Conservation (phyloP, 2,329 filamentous ascomycete genomes). For the Pseudopithomyces chartarum region DNA sequence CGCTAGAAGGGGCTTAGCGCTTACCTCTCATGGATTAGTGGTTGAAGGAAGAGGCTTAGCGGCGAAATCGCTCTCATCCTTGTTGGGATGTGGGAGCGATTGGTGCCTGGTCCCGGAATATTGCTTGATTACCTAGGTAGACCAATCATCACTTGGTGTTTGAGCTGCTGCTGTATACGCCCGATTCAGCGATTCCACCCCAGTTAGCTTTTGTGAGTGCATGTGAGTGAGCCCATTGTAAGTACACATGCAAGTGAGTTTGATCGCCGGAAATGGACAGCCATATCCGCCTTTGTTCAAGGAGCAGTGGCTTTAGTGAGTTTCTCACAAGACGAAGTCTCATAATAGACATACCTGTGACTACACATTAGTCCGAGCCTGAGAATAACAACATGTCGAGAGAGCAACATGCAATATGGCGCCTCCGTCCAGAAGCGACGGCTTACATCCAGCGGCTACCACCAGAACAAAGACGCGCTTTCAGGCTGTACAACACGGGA, state of each 20-base stretch:
- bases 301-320: neutral
- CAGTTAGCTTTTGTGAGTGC: too few relatives aligned
- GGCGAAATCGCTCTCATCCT: neutral
- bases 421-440: neutral
- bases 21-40: neutral
- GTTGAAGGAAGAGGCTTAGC: neutral
- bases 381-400: neutral
- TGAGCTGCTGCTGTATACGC: too few relatives aligned
- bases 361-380: neutral
- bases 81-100: too few relatives aligned
- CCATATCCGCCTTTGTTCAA: neutral
- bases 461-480: neutral
- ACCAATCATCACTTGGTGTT: too few relatives aligned
- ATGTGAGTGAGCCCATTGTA: too few relatives aligned
- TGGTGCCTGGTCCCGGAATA: too few relatives aligned
- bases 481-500: neutral
- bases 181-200: neutral
- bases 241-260: neutral
- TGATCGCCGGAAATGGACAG: neutral
- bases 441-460: neutral
- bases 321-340: neutral
- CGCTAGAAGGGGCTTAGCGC: constrained; percentile 7
- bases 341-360: neutral
- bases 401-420: neutral
- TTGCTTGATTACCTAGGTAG: neutral